Percentiles rank a stretch among this genome's conserved stretches.
Conservation (phyloP, 345 rosid genomes). For the Trapa bicornis region DNA sequence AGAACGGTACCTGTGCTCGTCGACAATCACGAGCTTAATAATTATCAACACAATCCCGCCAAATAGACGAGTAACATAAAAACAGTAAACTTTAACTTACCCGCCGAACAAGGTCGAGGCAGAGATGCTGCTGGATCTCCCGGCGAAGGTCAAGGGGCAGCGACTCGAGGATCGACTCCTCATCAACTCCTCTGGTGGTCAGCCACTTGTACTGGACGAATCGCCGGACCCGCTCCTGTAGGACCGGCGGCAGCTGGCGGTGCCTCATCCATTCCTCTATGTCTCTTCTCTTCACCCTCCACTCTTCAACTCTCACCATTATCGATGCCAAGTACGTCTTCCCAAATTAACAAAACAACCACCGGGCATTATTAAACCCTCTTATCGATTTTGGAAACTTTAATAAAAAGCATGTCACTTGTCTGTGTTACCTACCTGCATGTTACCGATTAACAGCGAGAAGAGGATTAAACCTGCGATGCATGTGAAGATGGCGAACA, state of each 20-base stretch:
- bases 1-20: conserved; percentile 63
- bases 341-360: conserved; percentile 9
- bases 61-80: too few relatives aligned
- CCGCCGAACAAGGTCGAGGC: conserved; percentile 79
- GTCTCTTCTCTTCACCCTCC: conserved; percentile 80
- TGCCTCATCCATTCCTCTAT: conserved; percentile 98
- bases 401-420: background rate
- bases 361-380: background rate
- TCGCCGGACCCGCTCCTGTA: conserved; percentile 67
- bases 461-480: conserved; percentile 58
- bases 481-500: conserved; percentile 58
- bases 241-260: conserved; percentile 67
- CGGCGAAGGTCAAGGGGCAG: conserved; percentile 81
- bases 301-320: conserved; percentile 75
- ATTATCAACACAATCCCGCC: too few relatives aligned
- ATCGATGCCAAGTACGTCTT: conserved; percentile 82
- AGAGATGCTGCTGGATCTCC: conserved; percentile 82
- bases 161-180: conserved; percentile 62
- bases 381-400: too few relatives aligned
- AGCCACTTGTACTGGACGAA: conserved; percentile 88
- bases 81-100: conserved; percentile 22
- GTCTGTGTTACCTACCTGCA: conserved; percentile 72
- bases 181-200: conserved; percentile 86
- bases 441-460: conserved; percentile 78
- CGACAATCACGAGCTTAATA: background rate